A percentile compares a stretch with the other conserved stretches of the same genome.
Conservation (phyloP, 352 stramenopile species). For the Pythium pectinolyticum region DNA sequence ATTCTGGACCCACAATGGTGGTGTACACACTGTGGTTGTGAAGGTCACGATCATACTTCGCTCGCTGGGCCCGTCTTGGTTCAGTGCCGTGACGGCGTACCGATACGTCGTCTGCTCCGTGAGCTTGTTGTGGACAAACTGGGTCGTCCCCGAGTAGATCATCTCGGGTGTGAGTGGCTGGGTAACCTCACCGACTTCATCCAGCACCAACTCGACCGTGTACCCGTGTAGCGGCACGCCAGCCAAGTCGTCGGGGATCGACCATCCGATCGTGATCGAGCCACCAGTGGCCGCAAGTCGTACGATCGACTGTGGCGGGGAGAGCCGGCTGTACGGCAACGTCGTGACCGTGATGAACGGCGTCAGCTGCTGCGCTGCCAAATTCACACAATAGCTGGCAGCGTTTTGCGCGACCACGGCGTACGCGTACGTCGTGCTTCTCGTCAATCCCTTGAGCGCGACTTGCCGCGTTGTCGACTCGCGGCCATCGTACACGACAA, state of each 20-base stretch:
- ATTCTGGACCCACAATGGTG: constrained; percentile 29
- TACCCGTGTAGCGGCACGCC: constrained; percentile 46
- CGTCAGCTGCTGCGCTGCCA: constrained; percentile 23
- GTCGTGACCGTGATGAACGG: constrained; percentile 37
- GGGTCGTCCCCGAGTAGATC: constrained; percentile 13
- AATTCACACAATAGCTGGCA: constrained; percentile 50
- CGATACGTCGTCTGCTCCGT: constrained; percentile 41
- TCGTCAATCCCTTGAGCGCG: constrained; percentile 31
- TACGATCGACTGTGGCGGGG: constrained; percentile 26
- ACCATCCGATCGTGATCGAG: constrained; percentile 47
- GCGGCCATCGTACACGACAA: constrained; percentile 56
- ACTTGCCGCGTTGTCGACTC: constrained; percentile 33
- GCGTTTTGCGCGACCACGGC: constrained; percentile 45
- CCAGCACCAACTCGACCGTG: constrained; percentile 27
- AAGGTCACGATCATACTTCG: constrained; percentile 28
- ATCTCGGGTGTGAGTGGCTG: constrained; percentile 2
- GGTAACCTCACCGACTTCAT: constrained; percentile 1
- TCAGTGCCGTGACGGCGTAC: constrained; percentile 46
- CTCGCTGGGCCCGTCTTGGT: constrained; percentile 44
- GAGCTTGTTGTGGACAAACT: constrained; percentile 48
- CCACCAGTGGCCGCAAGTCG: constrained; percentile 37
- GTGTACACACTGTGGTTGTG: constrained; percentile 23
- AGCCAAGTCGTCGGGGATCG: constrained; percentile 46
- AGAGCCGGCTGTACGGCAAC: constrained; percentile 34
- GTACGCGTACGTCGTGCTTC: constrained; percentile 42